A percentile compares a stretch with the other conserved stretches of the same genome.
phyloP scores from a whole-genome alignment of 2,329 filamentous ascomycete species.

The Aspergillus sp. region DNA sequence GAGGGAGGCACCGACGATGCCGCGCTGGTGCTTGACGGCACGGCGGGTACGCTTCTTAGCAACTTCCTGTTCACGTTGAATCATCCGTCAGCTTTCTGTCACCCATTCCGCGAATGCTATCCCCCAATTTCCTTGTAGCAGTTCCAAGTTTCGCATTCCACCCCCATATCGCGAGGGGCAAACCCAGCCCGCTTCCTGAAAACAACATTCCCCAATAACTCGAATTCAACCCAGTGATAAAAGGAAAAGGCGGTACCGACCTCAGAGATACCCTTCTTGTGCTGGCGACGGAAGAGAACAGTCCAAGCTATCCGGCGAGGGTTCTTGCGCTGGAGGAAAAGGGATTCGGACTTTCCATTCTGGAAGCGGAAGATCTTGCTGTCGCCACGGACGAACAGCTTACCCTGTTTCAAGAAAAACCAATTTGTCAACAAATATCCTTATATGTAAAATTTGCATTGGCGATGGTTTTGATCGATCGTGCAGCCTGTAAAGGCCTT shows the following conservation, averaged over 20 bases:
- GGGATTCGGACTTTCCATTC: conserved; percentile 99
- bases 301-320: conserved; percentile 99
- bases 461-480: not conserved
- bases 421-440: conserved; percentile 26
- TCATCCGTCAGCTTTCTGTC: conserved; percentile 28
- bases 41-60: conserved; percentile 99
- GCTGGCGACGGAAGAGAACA: conserved; percentile 94
- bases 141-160: not conserved
- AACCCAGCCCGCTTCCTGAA: conserved; percentile 3
- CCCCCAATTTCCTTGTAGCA: not conserved
- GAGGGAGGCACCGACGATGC: conserved; percentile 97
- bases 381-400: conserved; percentile 99
- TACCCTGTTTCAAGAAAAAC: conserved; percentile 67
- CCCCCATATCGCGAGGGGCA: not conserved
- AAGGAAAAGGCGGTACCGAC: conserved; percentile 59
- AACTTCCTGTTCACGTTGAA: conserved; percentile 72
- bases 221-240: conserved; percentile 19
- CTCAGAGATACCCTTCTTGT: conserved; percentile 99
- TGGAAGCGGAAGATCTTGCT: conserved; percentile 99
- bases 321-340: conserved; percentile 99
- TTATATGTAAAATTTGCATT: conserved; percentile 4
- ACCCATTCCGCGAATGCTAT: not conserved
- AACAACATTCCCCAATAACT: conserved; percentile 15
- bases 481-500: not conserved
- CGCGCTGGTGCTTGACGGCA: conserved; percentile 97